phyloP scores from a whole-genome alignment of 164 flowering plant species.

The Nymphaea colorata region DNA sequence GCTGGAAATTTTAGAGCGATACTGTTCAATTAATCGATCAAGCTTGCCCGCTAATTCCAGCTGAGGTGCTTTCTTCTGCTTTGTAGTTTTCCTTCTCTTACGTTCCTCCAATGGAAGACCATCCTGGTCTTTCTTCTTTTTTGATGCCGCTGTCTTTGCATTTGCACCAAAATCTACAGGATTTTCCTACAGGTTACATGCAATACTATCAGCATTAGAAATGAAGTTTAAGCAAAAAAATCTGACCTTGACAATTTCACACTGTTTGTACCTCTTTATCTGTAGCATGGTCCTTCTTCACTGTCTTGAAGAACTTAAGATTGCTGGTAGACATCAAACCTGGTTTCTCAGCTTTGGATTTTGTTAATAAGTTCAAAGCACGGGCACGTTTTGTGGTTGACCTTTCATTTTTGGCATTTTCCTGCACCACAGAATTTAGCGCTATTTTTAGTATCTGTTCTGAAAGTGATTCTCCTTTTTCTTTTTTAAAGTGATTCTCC shows the following conservation, averaged over 20 bases:
- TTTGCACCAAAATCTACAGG: not conserved
- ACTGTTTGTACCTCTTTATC: constrained; percentile 5
- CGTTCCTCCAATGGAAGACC: constrained; percentile 5
- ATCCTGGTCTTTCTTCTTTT: constrained; percentile 23
- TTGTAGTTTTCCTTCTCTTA: constrained; percentile 9
- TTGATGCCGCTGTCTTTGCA: not conserved
- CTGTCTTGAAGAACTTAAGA: too few relatives aligned
- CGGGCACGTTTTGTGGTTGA: too few relatives aligned
- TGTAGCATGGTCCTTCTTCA: not conserved
- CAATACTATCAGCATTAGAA: constrained; percentile 9
- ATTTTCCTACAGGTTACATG: constrained; percentile 2
- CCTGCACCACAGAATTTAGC: too few relatives aligned
- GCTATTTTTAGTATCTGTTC: too few relatives aligned
- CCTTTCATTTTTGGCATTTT: too few relatives aligned
- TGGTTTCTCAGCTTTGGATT: too few relatives aligned
- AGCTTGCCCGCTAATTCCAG: constrained; percentile 52
- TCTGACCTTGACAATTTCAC: constrained; percentile 8
- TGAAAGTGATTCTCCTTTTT: too few relatives aligned
- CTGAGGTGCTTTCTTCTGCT: constrained; percentile 23
- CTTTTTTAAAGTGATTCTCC: too few relatives aligned
- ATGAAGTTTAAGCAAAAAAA: constrained; percentile 22
- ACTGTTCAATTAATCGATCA: constrained; percentile 65
- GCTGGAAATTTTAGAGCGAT: constrained; percentile 45
- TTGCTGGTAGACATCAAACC: too few relatives aligned
- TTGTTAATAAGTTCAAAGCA: too few relatives aligned